Evolutionary conservation across 2,329 filamentous ascomycete genomes (phyloP).

Genomic region (Curvularia spicifera): DNA sequence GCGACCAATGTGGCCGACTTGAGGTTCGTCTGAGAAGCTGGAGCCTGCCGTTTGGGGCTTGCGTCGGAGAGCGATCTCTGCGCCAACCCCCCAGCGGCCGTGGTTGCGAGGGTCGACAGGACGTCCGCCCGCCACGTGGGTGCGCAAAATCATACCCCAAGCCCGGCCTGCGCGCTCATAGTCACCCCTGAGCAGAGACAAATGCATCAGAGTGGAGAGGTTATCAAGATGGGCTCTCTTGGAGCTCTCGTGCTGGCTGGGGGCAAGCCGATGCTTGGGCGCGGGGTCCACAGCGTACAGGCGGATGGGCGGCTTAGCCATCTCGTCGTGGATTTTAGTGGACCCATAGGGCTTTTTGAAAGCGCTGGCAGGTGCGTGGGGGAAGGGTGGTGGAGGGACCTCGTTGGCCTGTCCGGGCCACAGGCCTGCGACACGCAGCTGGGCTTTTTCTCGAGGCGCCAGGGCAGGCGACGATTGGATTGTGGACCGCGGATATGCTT

Average conservation of each 20-base stretch:
- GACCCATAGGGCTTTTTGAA: constrained; percentile 24
- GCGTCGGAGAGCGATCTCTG: constrained; percentile 77
- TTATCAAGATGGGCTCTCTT: constrained; percentile 67
- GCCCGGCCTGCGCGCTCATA: constrained; percentile 74
- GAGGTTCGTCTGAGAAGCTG: background rate
- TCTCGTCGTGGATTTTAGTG: constrained; percentile 47
- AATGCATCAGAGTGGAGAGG: constrained; percentile 73
- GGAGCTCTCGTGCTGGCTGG: constrained; percentile 37
- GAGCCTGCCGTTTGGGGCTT: constrained; percentile 16
- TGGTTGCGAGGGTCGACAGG: constrained; percentile 72
- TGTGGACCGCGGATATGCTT: constrained; percentile 13
- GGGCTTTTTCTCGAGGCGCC: constrained; percentile 32
- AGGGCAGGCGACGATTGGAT: constrained; percentile 27
- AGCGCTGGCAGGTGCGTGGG: constrained; percentile 48
- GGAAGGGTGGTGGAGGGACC: constrained; percentile 53
- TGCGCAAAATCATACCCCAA: constrained; percentile 74
- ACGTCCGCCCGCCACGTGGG: constrained; percentile 60
- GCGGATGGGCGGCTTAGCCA: constrained; percentile 52
- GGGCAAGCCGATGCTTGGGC: constrained; percentile 18
- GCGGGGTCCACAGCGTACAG: constrained; percentile 43
- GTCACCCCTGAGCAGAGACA: constrained; percentile 73
- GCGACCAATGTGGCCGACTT: constrained; percentile 9
- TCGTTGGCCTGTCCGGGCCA: constrained; percentile 46
- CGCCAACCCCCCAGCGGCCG: constrained; percentile 81
- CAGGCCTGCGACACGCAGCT: constrained; percentile 52